Conservation (phyloP, 2,329 filamentous ascomycete species). For the Fusarium vanettenii region DNA sequence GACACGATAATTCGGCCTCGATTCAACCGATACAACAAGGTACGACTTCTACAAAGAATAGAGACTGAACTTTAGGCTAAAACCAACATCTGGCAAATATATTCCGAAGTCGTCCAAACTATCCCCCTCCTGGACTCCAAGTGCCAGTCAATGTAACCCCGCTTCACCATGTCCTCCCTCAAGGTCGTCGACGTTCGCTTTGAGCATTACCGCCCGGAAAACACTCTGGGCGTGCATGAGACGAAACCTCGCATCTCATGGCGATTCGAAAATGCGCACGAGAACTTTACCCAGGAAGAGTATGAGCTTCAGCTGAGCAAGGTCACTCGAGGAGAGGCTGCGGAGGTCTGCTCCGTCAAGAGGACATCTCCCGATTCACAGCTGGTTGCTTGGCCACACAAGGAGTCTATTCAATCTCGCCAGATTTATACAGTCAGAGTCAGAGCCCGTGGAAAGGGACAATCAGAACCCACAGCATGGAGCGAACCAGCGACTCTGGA, state of each 20-base stretch:
- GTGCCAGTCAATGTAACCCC: neutral
- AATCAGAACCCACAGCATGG: conserved; percentile 9
- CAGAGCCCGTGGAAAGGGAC: conserved; percentile 17
- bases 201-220: conserved; percentile 27
- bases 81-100: neutral
- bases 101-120: neutral
- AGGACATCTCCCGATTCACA: neutral
- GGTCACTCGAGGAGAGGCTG: neutral
- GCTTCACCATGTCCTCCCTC: conserved; percentile 12
- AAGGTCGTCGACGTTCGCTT: conserved; percentile 25
- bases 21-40: neutral
- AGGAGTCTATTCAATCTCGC: conserved; percentile 18
- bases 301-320: conserved; percentile 24
- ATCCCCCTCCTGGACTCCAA: neutral
- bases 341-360: neutral
- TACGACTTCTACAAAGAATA: too few relatives aligned
- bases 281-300: conserved; percentile 22
- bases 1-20: neutral
- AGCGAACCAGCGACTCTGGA: conserved; percentile 27
- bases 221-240: conserved; percentile 31
- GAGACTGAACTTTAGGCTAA: neutral
- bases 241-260: conserved; percentile 32
- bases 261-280: conserved; percentile 25
- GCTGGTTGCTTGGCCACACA: conserved; percentile 22
- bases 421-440: conserved; percentile 10